phyloP scores from a whole-genome alignment of 768 basidiomycete genomes.

The Phanerochaete carnosa region DNA sequence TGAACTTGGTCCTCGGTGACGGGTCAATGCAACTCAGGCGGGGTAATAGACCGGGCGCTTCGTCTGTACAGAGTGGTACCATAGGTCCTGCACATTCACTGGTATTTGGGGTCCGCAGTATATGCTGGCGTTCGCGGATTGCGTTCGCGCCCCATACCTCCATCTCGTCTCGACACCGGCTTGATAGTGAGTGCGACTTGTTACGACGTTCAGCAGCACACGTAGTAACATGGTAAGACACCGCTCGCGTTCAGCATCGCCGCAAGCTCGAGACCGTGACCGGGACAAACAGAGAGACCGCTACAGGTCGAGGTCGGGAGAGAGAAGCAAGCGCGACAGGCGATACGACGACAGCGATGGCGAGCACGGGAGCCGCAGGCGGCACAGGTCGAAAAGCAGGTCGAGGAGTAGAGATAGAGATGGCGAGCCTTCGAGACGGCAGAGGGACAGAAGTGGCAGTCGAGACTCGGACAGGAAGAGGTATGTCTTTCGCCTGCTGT shows the following conservation, averaged over 20 bases:
- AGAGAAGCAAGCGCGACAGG: slow-evolving; percentile 17
- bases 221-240: slow-evolving; percentile 40
- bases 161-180: not conserved
- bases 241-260: slow-evolving; percentile 49
- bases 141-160: not conserved
- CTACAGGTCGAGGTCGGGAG: slow-evolving; percentile 32
- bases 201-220: not conserved
- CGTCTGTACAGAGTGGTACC: not conserved
- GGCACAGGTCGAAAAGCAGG: slow-evolving; percentile 24
- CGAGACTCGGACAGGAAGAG: slow-evolving; percentile 42
- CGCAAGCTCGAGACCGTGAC: slow-evolving; percentile 28
- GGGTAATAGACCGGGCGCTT: not conserved
- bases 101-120: not conserved
- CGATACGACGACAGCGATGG: slow-evolving; percentile 19
- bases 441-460: slow-evolving; percentile 35
- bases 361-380: slow-evolving; percentile 18
- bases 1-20: not conserved
- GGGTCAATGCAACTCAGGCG: not conserved
- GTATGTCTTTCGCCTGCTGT: slow-evolving; percentile 29
- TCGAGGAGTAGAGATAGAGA: slow-evolving; percentile 33
- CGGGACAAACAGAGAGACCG: slow-evolving; percentile 19
- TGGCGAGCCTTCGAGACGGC: slow-evolving; percentile 17
- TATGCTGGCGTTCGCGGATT: no score
- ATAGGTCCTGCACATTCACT: not conserved
- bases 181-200: slow-evolving; percentile 12